Conservation (phyloP, 345 rosid species). For the Isatis tinctoria region DNA sequence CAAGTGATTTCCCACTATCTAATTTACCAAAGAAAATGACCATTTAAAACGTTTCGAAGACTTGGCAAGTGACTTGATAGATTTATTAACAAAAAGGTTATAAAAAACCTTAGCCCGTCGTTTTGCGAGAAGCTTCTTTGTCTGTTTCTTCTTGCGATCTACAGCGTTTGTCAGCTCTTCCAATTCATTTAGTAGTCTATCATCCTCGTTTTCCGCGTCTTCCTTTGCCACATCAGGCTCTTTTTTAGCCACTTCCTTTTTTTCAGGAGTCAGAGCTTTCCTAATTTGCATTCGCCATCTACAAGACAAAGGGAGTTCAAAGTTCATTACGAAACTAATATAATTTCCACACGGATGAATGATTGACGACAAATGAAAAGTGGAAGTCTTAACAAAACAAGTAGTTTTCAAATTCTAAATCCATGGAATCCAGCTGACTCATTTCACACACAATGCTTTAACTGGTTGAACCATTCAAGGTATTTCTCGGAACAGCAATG, state of each 20-base stretch:
- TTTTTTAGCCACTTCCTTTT: slow-evolving; percentile 43
- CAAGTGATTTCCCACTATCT: background rate
- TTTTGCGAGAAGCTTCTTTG: slow-evolving; percentile 65
- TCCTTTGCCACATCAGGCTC: slow-evolving; percentile 39
- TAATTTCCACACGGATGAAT: background rate
- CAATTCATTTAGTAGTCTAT: slow-evolving; percentile 86
- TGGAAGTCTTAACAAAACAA: background rate
- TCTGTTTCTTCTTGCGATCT: slow-evolving; percentile 76
- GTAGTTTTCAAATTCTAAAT: background rate
- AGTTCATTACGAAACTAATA: background rate
- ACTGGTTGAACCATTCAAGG: background rate
- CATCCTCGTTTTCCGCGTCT: slow-evolving; percentile 66
- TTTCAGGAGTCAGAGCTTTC: slow-evolving; percentile 68
- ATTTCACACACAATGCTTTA: background rate
- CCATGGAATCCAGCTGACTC: background rate
- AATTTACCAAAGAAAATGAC: background rate
- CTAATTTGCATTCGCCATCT: slow-evolving; percentile 90
- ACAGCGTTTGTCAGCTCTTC: slow-evolving; percentile 73
- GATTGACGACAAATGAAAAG: background rate
- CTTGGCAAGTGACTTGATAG: background rate
- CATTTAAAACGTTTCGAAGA: background rate
- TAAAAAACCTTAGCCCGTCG: slow-evolving; percentile 71
- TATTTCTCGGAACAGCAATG: background rate
- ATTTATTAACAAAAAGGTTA: background rate
- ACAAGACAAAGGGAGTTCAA: slow-evolving; percentile 5